These are phyloP conservation scores for Hemileccinum rubropunctum DNA, from an alignment of 768 basidiomycete species.

Conservation along the genomic window DNA sequence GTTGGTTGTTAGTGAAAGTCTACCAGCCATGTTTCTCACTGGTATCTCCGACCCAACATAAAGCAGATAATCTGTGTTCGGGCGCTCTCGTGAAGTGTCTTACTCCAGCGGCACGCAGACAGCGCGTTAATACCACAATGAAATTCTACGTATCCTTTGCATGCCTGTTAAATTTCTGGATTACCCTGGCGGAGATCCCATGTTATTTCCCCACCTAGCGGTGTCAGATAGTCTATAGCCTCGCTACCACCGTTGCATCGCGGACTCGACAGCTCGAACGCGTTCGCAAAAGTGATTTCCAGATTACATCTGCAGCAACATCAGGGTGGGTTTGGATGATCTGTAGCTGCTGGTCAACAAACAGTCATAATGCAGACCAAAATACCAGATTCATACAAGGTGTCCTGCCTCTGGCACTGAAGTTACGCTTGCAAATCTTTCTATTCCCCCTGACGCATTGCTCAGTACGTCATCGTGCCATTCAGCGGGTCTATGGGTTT, in stretches of 20 bases:
- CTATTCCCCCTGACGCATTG: background rate
- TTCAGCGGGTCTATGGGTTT: background rate
- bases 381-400: background rate
- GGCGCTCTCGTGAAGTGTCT: too few species aligned
- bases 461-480: background rate
- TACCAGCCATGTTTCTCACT: too few species aligned
- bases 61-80: too few species aligned
- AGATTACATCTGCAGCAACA: conserved; percentile 1
- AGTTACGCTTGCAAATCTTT: conserved; percentile 1
- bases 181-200: too few species aligned
- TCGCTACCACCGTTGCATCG: background rate
- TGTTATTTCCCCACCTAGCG: too few species aligned
- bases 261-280: background rate
- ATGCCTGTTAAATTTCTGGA: too few species aligned
- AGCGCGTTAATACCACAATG: too few species aligned
- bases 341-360: background rate
- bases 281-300: background rate
- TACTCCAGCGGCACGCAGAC: too few species aligned
- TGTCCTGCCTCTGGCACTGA: conserved; percentile 3
- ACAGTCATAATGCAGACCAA: background rate
- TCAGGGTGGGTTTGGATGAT: background rate
- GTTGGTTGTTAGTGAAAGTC: too few species aligned
- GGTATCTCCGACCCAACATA: too few species aligned
- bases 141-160: too few species aligned
- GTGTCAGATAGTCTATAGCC: background rate